Base-by-base conservation (phyloP, 2,329 filamentous ascomycete genomes). In the Fusarium pininemorale region DNA sequence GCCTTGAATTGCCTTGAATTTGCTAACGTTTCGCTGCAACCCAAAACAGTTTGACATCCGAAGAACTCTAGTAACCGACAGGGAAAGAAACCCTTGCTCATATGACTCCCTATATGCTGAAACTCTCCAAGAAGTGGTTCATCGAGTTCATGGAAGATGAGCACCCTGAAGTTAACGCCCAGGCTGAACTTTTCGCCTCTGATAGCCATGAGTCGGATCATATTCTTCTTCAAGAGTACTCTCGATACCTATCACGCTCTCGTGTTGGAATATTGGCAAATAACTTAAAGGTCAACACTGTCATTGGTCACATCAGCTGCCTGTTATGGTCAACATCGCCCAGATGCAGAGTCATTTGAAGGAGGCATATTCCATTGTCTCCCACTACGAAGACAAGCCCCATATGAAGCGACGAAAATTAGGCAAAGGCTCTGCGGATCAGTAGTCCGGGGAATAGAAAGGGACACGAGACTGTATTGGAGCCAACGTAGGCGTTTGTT, bases 241-340 rank as follows among this genome's bases (percentile, higher is more conserved):
- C 12, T 41, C 38, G 12, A 14, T 41, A 22, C 38, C 3, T 22
- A 22, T 20, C 20, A 41, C 38, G 38, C 38, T 41, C 7, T 41
- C 8, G 12, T 14, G 4, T 41, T 41, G 38, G 20, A 14, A 41
- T 13, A 41, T 41, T 41, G 7, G 20, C 38, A 41, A 22, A 8
- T 22, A 9, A 20, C 3, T 9, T 9, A 0, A 22, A 22, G 12
- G 20, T 41, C 20, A 41, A 13, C 4, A 5, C 38, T 7, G 13
- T 41, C 20, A 41, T 41, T 41, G 38, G 20, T 3, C 7, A 41
- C 20, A 41, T 13, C 38, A 22, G 20, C 38, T 41, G 12, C 8
- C 38, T 41, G 38, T 13, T 37, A 37, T 15, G 35, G 35, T 37
- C 15, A 16, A 44, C n/a, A n/a, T 12, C 22, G 12, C 16, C 0